phyloP scores from a whole-genome alignment of 352 stramenopile species.

The Phytopythium kandeliae region DNA sequence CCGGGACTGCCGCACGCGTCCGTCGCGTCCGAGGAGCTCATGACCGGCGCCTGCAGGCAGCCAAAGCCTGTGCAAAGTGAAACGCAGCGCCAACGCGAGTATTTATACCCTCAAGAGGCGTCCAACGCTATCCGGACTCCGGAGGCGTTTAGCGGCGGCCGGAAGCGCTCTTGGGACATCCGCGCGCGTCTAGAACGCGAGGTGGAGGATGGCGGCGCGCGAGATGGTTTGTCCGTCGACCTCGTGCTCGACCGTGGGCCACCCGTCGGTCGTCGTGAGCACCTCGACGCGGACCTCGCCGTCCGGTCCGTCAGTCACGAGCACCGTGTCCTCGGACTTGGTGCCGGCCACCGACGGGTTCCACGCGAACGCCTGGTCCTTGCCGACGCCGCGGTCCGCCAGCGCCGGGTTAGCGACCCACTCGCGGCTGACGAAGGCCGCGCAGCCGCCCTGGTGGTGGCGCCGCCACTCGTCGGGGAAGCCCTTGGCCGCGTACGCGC shows the following conservation, averaged over 20 bases:
- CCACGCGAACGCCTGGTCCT: slow-evolving; percentile 62
- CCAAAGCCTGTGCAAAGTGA: background rate
- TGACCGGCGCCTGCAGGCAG: background rate
- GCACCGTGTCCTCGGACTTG: slow-evolving; percentile 69
- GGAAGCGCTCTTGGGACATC: no score
- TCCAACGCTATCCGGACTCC: background rate
- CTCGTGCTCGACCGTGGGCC: slow-evolving; percentile 47
- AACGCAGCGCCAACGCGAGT: background rate
- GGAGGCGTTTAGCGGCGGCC: no score
- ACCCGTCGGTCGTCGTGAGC: slow-evolving; percentile 43
- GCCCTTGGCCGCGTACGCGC: slow-evolving; percentile 45
- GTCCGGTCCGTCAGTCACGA: slow-evolving; percentile 23
- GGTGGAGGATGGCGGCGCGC: slow-evolving; percentile 53
- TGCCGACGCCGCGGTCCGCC: slow-evolving; percentile 20
- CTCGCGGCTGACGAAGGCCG: slow-evolving; percentile 66
- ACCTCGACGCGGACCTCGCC: slow-evolving; percentile 36
- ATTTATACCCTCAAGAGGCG: slow-evolving; percentile 7
- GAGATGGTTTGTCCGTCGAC: slow-evolving; percentile 39
- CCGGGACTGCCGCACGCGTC: background rate
- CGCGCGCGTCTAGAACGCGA: slow-evolving; percentile 42
- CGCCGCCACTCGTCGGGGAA: slow-evolving; percentile 59
- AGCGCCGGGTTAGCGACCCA: slow-evolving; percentile 55
- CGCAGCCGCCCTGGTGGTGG: slow-evolving; percentile 60
- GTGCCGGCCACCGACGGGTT: slow-evolving; percentile 68
- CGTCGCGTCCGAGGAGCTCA: background rate